phyloP scores from a whole-genome alignment of 768 basidiomycete species.

The Rhizopogon roseolus region DNA sequence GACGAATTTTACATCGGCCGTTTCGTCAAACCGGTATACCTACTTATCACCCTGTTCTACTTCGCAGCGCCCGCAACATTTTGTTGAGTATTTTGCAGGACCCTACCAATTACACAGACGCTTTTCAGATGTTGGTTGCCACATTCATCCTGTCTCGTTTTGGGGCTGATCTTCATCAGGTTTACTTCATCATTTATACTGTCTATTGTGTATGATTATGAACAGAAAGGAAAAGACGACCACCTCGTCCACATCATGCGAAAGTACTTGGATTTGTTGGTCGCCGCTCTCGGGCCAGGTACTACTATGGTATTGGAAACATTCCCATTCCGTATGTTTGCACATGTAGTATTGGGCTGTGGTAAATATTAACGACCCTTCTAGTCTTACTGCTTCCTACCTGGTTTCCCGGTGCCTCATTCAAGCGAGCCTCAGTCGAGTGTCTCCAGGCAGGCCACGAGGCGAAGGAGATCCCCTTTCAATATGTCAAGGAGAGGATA shows the following conservation, averaged over 20 bases:
- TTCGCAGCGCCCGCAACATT: too few relatives aligned
- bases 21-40: too few relatives aligned
- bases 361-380: neutral
- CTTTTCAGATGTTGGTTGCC: too few relatives aligned
- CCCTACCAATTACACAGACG: too few relatives aligned
- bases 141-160: too few relatives aligned
- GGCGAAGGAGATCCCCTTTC: conserved; percentile 17
- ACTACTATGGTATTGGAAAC: neutral
- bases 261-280: neutral
- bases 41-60: too few relatives aligned
- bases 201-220: neutral
- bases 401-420: conserved; percentile 5
- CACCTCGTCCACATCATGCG: neutral
- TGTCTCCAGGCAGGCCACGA: conserved; percentile 11
- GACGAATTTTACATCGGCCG: too few relatives aligned
- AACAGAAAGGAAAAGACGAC: neutral
- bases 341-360: neutral
- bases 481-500: conserved; percentile 17
- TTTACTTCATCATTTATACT: neutral
- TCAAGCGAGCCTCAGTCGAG: conserved; percentile 14
- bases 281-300: too few relatives aligned
- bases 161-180: neutral
- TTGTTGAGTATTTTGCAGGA: too few relatives aligned
- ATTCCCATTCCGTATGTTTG: neutral
- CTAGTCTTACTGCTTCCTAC: neutral